phyloP scores from a whole-genome alignment of 257 asterid genomes.

The Forsythia suspensa region DNA sequence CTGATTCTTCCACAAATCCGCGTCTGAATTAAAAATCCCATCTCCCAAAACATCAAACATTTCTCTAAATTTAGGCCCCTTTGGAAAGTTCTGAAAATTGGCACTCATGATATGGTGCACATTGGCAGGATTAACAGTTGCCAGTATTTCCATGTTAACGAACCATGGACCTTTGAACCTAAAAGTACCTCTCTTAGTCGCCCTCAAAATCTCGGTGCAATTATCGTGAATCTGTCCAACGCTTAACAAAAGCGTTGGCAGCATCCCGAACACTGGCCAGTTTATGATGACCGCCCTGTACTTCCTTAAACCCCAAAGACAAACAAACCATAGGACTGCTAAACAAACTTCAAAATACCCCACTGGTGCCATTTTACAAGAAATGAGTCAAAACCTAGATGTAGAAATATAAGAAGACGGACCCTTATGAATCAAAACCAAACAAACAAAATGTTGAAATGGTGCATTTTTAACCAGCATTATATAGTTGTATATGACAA shows the following conservation, averaged over 20 bases:
- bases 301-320: conserved; percentile 36
- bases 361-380: conserved; percentile 4
- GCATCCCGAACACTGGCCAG: conserved; percentile 61
- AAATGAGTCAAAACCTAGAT: neutral
- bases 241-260: conserved; percentile 37
- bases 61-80: conserved; percentile 49
- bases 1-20: conserved; percentile 48
- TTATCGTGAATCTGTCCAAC: conserved; percentile 43
- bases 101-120: conserved; percentile 61
- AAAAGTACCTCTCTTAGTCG: conserved; percentile 42
- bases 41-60: conserved; percentile 63
- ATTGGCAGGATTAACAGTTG: conserved; percentile 51
- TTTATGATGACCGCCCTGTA: conserved; percentile 31
- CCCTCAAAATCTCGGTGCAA: conserved; percentile 24
- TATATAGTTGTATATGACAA: neutral
- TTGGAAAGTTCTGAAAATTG: conserved; percentile 49
- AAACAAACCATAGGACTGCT: conserved; percentile 38
- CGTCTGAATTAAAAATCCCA: conserved; percentile 60
- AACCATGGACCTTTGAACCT: conserved; percentile 54
- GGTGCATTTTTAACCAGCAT: neutral
- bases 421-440: neutral
- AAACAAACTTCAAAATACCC: conserved; percentile 30
- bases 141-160: conserved; percentile 49
- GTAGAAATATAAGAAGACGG: neutral
- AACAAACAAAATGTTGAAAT: neutral